Percentiles rank a stretch among this genome's conserved stretches.
Evolutionary conservation across 345 rosid species (phyloP).

Genomic region (Murraya paniculata): DNA sequence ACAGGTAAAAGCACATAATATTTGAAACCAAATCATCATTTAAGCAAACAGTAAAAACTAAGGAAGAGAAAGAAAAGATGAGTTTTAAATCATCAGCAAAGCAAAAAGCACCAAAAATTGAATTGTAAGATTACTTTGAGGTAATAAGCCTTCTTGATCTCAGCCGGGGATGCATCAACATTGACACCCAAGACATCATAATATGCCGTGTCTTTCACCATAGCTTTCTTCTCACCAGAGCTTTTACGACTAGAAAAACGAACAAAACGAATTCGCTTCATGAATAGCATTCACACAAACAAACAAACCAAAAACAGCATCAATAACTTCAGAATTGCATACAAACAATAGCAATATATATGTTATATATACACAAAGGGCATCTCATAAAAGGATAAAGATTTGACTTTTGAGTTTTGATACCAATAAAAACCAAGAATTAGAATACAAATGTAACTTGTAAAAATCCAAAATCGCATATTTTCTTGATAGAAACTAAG

Average conservation of each 20-base stretch:
- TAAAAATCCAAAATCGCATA: background rate
- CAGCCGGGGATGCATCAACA: constrained; percentile 65
- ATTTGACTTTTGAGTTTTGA: constrained; percentile 4
- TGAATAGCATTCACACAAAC: background rate
- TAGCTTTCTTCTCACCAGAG: constrained; percentile 12
- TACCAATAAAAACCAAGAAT: background rate
- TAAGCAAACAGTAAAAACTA: background rate
- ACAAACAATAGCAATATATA: background rate
- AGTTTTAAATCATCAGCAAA: background rate
- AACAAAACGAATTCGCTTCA: constrained; percentile 15
- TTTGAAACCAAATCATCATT: background rate
- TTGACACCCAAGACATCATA: constrained; percentile 75
- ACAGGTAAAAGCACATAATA: background rate
- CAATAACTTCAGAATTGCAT: background rate
- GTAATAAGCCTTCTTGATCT: constrained; percentile 93
- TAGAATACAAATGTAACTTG: background rate
- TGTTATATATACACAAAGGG: background rate
- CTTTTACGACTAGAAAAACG: constrained; percentile 5
- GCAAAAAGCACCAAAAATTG: background rate
- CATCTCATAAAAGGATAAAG: background rate
- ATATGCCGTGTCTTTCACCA: constrained; percentile 72
- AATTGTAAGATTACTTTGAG: constrained; percentile 48
- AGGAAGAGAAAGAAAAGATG: background rate
- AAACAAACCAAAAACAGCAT: background rate
- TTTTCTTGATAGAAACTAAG: background rate